Conservation (phyloP, 805 yeast species). For the Cyberlindnera samutprakarnensis region DNA sequence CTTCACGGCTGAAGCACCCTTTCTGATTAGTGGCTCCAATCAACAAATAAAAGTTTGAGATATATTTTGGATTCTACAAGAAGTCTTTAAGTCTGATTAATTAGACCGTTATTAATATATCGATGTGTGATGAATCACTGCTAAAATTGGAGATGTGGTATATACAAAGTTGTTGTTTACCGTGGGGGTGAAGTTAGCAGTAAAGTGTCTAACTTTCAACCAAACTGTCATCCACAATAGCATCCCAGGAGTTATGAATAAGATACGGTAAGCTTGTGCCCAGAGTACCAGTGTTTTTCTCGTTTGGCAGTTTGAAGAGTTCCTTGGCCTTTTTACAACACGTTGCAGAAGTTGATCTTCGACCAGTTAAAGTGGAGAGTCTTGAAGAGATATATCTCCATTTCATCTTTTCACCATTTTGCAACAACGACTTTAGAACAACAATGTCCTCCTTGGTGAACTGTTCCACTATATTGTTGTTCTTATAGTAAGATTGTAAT, state of each 20-base stretch:
- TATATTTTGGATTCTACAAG: too few relatives aligned
- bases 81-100: not conserved
- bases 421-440: slow-evolving; percentile 38
- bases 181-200: not conserved
- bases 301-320: slow-evolving; percentile 47
- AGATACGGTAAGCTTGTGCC: slow-evolving; percentile 51
- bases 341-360: slow-evolving; percentile 38
- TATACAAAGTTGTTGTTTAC: not conserved
- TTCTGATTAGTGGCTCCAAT: too few relatives aligned
- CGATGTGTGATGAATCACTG: too few relatives aligned
- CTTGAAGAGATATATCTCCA: slow-evolving; percentile 48
- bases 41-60: too few relatives aligned
- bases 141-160: too few relatives aligned
- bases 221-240: slow-evolving; percentile 20
- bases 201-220: not conserved
- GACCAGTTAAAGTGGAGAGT: slow-evolving; percentile 29
- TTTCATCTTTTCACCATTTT: slow-evolving; percentile 47
- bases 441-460: slow-evolving; percentile 35
- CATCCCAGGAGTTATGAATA: slow-evolving; percentile 41
- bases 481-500: not conserved
- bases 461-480: slow-evolving; percentile 5
- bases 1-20: too few relatives aligned
- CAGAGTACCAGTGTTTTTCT: slow-evolving; percentile 29
- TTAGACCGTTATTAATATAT: too few relatives aligned
- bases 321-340: slow-evolving; percentile 49